Evolutionary conservation across 1,284 basidiomycete genomes (phyloP).

Genomic region (Calocybe gambosa): DNA sequence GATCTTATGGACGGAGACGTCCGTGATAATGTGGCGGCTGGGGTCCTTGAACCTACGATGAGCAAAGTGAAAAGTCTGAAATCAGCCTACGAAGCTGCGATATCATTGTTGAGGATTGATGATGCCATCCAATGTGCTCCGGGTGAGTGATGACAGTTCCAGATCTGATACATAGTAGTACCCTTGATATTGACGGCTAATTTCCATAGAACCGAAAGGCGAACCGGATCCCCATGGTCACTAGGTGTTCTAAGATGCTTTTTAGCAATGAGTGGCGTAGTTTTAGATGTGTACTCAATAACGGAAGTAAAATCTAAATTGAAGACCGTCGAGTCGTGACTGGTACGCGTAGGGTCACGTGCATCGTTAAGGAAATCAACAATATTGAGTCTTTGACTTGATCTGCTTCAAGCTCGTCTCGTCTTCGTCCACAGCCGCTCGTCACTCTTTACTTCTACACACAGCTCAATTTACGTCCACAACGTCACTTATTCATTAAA

Average conservation of each 20-base stretch:
- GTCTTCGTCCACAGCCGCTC: background rate
- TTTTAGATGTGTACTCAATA: slow-evolving; percentile 6
- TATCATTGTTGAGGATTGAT: slow-evolving; percentile 92
- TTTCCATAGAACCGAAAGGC: slow-evolving; percentile 57
- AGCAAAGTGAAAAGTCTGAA: slow-evolving; percentile 97
- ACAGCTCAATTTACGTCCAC: slow-evolving; percentile 7
- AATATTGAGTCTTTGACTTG: slow-evolving; percentile 8
- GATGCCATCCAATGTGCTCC: slow-evolving; percentile 86
- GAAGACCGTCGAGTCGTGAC: background rate
- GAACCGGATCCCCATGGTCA: slow-evolving; percentile 60
- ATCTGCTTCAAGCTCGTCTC: slow-evolving; percentile 15
- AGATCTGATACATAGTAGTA: slow-evolving; percentile 13
- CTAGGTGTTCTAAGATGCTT: slow-evolving; percentile 17
- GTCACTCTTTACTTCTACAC: slow-evolving; percentile 7
- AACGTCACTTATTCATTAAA: slow-evolving; percentile 2
- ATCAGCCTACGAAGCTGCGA: slow-evolving; percentile 94
- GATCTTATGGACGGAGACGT: slow-evolving; percentile 94
- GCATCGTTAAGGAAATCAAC: slow-evolving; percentile 16
- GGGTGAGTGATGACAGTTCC: slow-evolving; percentile 39
- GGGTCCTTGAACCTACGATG: slow-evolving; percentile 94
- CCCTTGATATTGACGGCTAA: slow-evolving; percentile 15
- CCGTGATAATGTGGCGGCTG: slow-evolving; percentile 90
- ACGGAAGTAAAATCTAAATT: slow-evolving; percentile 1
- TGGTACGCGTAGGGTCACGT: slow-evolving; percentile 20
- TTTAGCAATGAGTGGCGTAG: background rate